Evolutionary conservation across 371 early-diverging fungal genomes (phyloP), one percentile per base, ranked within the genome.

Genomic region (Mucor lusitanicus): DNA sequence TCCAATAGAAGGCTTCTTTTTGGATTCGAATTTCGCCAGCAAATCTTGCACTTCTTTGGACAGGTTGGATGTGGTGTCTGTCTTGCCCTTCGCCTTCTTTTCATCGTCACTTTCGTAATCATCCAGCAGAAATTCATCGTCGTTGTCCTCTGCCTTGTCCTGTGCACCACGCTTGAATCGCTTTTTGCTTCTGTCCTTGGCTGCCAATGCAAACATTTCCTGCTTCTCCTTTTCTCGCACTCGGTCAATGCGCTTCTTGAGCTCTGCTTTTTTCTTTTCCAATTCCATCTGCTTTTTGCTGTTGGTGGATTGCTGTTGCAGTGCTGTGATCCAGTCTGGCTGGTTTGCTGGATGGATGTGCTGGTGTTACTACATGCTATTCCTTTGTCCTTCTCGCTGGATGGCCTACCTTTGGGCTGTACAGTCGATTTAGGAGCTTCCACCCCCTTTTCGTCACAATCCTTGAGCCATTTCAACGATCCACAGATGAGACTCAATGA

Each of bases 401-500:
- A 12, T 53, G 9, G 28, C 32, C 11, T 65, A 63, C 62, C 57
- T 56, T 42, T 67, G 12, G 59, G 30, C 6, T 58, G 44, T 7
- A 55, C 6, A 11, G 69, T 11, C 6, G 35, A 8, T 2, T 53
- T 27, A 0, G 13, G 21, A 0, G 9, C 23, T 35, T 59, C 48
- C 8, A 37, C 13, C 7, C 59, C 59, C 32, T 62, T 55, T 35
- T 76, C 62, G 12, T 64, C 67, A 33, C 82, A 71, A 65, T 91
- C 92, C n/a, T 76, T 67, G 13, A 95, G 81, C 97, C 97, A 96
- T 19, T 79, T 86, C 8, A 96, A 71, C 0, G 93, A 83, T 12
- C 94, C 94, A 73, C 95, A 95, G 35, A 96, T 88, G 28, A 96
- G 78, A 64, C 91, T 91, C 5, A 97, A 84, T 15, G 94, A 92